Conservation (phyloP, 2,329 filamentous ascomycete species). For the Ascochyta fabae region DNA sequence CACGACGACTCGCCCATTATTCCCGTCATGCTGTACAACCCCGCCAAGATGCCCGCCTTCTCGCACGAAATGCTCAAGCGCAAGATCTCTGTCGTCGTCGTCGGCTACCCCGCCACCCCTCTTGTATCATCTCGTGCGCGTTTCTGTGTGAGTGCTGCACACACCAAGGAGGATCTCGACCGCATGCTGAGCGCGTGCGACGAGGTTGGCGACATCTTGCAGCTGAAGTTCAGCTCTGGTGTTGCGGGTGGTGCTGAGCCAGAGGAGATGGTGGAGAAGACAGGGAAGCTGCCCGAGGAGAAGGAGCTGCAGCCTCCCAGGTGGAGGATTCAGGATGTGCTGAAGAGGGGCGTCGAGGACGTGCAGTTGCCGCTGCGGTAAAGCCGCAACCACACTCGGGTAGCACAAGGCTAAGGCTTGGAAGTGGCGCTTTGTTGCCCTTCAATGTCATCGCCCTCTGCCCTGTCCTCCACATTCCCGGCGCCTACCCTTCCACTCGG, state of each 20-base stretch:
- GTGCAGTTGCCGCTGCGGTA: slow-evolving; percentile 75
- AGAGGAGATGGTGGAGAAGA: slow-evolving; percentile 73
- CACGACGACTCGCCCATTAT: slow-evolving; percentile 98
- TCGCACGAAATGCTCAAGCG: slow-evolving; percentile 98
- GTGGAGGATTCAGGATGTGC: slow-evolving; percentile 78
- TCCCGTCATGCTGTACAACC: slow-evolving; percentile 92
- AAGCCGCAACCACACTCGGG: not conserved
- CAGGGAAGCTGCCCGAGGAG: slow-evolving; percentile 54
- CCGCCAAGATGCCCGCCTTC: slow-evolving; percentile 98
- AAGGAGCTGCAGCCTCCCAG: slow-evolving; percentile 69
- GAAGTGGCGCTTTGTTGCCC: not conserved
- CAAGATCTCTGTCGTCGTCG: slow-evolving; percentile 96
- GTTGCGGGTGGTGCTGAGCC: slow-evolving; percentile 86
- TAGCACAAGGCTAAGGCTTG: not conserved
- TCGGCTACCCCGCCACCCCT: slow-evolving; percentile 95
- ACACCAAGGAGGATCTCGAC: slow-evolving; percentile 98
- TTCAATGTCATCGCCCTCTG: not conserved
- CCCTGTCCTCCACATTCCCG: not conserved
- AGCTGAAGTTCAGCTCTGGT: slow-evolving; percentile 97
- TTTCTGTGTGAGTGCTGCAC: slow-evolving; percentile 93
- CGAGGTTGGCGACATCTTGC: slow-evolving; percentile 87
- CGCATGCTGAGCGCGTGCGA: slow-evolving; percentile 87
- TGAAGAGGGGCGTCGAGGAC: slow-evolving; percentile 76
- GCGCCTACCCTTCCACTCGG: not conserved
- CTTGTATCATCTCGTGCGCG: slow-evolving; percentile 92